Percentiles rank a stretch among this genome's conserved stretches.
Conservation (phyloP, 352 stramenopile genomes). For the Aphanomyces stellatus region DNA sequence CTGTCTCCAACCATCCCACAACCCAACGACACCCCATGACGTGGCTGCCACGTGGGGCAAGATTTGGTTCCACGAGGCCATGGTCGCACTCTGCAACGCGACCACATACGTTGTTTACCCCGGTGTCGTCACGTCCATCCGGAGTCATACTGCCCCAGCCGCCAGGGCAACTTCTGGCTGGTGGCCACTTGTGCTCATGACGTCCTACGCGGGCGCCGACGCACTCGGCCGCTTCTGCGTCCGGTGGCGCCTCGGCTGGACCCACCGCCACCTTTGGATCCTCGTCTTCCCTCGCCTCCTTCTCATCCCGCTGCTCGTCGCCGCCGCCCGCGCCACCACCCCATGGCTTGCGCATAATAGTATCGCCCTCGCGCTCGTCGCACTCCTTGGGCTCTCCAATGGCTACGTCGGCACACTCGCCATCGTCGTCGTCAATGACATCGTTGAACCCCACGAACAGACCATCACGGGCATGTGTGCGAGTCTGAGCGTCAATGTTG, state of each 20-base stretch:
- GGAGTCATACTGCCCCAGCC: neutral
- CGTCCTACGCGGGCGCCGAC: neutral
- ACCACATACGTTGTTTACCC: neutral
- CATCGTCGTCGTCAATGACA: neutral
- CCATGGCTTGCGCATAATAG: conserved; percentile 1
- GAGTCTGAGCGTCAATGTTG: neutral
- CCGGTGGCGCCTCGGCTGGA: neutral
- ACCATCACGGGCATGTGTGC: neutral
- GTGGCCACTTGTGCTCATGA: conserved; percentile 2
- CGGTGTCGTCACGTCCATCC: conserved; percentile 1
- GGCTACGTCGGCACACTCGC: neutral
- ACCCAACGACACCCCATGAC: too few species aligned
- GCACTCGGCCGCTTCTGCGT: neutral
- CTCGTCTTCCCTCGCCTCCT: neutral
- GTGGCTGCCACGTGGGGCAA: neutral
- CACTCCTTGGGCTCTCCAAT: neutral
- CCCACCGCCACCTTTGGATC: neutral
- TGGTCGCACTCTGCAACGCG: neutral
- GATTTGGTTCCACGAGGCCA: neutral
- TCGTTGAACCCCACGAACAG: neutral
- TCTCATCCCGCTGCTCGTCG: neutral
- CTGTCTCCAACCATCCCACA: too few species aligned
- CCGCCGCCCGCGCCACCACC: neutral
- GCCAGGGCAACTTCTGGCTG: neutral
- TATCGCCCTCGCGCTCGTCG: neutral